Conservation (phyloP, 2,329 filamentous ascomycete species). For the Fusarium neocosmosporiellum region DNA sequence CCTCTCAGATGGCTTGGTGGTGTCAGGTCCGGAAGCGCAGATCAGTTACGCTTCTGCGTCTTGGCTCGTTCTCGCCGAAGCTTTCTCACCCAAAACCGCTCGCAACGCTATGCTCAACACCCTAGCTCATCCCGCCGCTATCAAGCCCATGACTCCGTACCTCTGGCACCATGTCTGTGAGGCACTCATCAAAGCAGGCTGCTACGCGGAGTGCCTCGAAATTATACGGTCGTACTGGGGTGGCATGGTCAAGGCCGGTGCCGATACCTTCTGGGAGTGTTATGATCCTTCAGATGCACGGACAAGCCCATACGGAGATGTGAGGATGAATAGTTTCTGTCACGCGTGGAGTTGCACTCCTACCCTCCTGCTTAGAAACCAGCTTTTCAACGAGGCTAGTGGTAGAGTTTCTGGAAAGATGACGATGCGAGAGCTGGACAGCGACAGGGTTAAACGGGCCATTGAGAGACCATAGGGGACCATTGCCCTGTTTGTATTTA, state of each 20-base stretch:
- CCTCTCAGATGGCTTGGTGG: background rate
- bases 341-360: conserved; percentile 34
- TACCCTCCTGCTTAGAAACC: conserved; percentile 14
- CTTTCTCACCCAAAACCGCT: background rate
- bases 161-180: conserved; percentile 33
- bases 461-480: no score
- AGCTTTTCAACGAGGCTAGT: background rate
- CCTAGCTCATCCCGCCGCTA: background rate
- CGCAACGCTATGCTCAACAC: background rate
- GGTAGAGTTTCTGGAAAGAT: background rate
- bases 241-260: conserved; percentile 24
- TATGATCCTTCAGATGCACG: conserved; percentile 21
- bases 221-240: conserved; percentile 26
- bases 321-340: conserved; percentile 31
- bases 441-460: background rate
- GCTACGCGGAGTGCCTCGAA: conserved; percentile 20
- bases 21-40: background rate
- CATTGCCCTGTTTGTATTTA: background rate
- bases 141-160: conserved; percentile 6
- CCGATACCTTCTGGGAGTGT: conserved; percentile 32
- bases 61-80: background rate
- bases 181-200: conserved; percentile 15
- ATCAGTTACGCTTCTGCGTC: background rate
- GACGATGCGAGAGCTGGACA: background rate
- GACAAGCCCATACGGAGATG: conserved; percentile 29